A percentile compares a stretch with the other conserved stretches of the same genome.
Conservation (phyloP, 1,284 basidiomycete genomes). For the Ceratobasidium sp. region DNA sequence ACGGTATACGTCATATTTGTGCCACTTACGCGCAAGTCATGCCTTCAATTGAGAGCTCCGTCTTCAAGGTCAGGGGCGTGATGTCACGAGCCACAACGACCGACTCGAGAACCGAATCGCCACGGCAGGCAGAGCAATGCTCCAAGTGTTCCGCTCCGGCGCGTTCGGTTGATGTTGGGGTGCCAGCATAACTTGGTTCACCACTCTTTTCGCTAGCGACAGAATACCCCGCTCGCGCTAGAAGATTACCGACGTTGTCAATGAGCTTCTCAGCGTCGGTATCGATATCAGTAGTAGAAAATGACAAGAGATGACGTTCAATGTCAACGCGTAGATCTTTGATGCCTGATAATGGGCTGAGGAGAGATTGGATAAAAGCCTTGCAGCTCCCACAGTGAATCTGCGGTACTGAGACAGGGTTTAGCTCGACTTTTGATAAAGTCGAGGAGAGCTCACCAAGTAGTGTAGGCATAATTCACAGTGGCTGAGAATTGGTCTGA, state of each 20-base stretch:
- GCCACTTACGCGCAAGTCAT: constrained; percentile 39
- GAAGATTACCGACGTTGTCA: constrained; percentile 18
- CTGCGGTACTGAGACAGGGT: constrained; percentile 18
- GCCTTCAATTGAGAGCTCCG: constrained; percentile 38
- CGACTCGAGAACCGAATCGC: constrained; percentile 22
- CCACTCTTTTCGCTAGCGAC: constrained; percentile 16
- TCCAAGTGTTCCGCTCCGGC: constrained; percentile 13
- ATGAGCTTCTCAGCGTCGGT: constrained; percentile 17
- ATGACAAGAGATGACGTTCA: constrained; percentile 15
- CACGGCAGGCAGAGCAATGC: constrained; percentile 36
- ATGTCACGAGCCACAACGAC: constrained; percentile 6
- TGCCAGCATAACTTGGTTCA: background rate
- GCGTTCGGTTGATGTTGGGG: background rate
- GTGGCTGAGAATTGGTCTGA: background rate
- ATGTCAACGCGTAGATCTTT: constrained; percentile 21
- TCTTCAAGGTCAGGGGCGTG: constrained; percentile 20
- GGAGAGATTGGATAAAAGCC: constrained; percentile 20
- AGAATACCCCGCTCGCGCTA: constrained; percentile 22
- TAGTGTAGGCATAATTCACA: constrained; percentile 19
- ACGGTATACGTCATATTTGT: background rate
- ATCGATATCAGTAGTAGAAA: background rate
- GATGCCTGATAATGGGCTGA: constrained; percentile 11
- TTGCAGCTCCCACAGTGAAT: constrained; percentile 34
- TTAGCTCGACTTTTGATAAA: background rate
- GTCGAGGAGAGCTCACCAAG: background rate